These are phyloP conservation scores for Myxozyma kluyveri DNA, from an alignment of 805 yeast genomes.

Conservation along the genomic window DNA sequence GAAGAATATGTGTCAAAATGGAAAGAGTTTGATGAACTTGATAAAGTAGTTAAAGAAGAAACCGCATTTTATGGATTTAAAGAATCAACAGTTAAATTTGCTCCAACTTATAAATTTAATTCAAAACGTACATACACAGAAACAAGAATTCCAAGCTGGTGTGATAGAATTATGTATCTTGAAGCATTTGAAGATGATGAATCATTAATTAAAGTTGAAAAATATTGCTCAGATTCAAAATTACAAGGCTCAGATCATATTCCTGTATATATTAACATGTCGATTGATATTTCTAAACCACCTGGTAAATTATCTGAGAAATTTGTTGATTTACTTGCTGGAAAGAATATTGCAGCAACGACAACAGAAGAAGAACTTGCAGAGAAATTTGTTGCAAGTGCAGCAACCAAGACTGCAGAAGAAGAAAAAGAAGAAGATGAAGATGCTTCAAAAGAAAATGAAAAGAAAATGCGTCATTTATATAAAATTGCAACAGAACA, in stretches of 20 bases:
- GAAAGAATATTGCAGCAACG: slow-evolving; percentile 11
- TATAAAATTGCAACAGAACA: slow-evolving; percentile 16
- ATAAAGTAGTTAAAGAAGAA: slow-evolving; percentile 36
- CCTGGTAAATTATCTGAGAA: slow-evolving; percentile 8
- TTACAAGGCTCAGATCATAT: slow-evolving; percentile 70
- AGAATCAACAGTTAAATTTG: slow-evolving; percentile 62
- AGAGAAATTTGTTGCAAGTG: neutral
- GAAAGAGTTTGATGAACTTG: slow-evolving; percentile 51
- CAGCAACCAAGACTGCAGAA: slow-evolving; percentile 1
- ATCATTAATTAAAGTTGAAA: slow-evolving; percentile 35
- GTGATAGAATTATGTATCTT: slow-evolving; percentile 74
- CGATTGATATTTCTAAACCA: slow-evolving; percentile 42
- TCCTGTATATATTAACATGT: slow-evolving; percentile 61
- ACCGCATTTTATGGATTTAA: slow-evolving; percentile 58
- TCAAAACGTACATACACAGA: slow-evolving; percentile 46
- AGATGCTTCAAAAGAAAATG: neutral
- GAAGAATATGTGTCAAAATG: slow-evolving; percentile 32
- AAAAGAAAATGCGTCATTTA: neutral
- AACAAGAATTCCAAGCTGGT: slow-evolving; percentile 81
- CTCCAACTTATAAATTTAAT: slow-evolving; percentile 79
- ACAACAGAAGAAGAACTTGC: neutral
- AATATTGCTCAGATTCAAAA: slow-evolving; percentile 52
- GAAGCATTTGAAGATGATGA: slow-evolving; percentile 40
- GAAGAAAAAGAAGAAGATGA: slow-evolving; percentile 1
- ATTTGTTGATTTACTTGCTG: slow-evolving; percentile 10